phyloP scores from a whole-genome alignment of 2,329 filamentous ascomycete species.

The Trichoderma oligosporum region DNA sequence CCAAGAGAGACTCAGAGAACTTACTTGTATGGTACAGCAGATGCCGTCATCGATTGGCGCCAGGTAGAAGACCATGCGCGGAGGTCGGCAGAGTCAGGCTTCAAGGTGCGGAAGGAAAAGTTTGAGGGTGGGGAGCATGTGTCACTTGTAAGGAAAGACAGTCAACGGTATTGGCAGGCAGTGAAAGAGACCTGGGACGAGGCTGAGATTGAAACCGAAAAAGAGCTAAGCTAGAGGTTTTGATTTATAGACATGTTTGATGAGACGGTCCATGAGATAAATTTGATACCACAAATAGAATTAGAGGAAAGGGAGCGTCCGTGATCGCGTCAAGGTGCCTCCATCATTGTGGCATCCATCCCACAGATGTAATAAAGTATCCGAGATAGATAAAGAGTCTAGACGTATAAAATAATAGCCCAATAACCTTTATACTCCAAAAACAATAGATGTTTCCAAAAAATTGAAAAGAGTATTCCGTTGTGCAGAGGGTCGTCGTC shows the following conservation, averaged over 20 bases:
- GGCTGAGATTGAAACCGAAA: background rate
- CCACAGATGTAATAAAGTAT: background rate
- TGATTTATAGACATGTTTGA: background rate
- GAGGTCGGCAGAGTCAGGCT: constrained; percentile 39
- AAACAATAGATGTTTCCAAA: background rate
- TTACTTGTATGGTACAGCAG: constrained; percentile 51
- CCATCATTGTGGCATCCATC: background rate
- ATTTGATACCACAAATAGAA: background rate
- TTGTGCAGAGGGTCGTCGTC: background rate
- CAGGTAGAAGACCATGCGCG: constrained; percentile 48
- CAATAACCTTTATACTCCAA: background rate
- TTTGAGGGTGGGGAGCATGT: constrained; percentile 51
- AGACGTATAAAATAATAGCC: background rate
- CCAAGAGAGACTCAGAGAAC: constrained; percentile 41
- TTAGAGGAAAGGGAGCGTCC: background rate
- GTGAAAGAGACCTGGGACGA: constrained; percentile 46
- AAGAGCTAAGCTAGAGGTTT: background rate
- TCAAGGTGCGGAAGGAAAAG: constrained; percentile 41
- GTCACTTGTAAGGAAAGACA: constrained; percentile 45
- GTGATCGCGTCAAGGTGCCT: no score
- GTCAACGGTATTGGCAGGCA: constrained; percentile 48
- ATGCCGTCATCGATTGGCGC: constrained; percentile 43
- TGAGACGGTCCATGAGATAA: background rate
- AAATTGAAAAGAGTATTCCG: background rate
- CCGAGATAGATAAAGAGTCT: background rate